Conservation (phyloP, 2,329 filamentous ascomycete genomes). For the Tolypocladium amazonense region DNA sequence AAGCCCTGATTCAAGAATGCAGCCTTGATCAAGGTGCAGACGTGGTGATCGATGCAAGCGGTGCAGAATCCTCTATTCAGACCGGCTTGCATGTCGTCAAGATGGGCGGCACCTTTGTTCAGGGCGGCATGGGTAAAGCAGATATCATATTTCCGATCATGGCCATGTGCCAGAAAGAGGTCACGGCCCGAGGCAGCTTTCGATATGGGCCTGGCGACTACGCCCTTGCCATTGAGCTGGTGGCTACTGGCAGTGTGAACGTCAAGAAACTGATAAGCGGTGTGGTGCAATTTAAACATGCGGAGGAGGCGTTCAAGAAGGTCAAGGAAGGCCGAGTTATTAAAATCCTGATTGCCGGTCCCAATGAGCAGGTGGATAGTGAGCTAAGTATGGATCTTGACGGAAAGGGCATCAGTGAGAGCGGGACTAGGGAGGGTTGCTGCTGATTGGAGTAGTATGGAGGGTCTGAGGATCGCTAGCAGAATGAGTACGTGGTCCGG, state of each 20-base stretch:
- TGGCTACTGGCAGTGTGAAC: constrained; percentile 61
- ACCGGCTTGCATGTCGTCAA: constrained; percentile 60
- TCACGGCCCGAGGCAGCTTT: constrained; percentile 80
- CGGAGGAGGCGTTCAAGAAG: constrained; percentile 77
- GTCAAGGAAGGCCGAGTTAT: constrained; percentile 75
- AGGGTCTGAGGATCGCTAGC: not conserved
- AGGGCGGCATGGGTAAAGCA: constrained; percentile 80
- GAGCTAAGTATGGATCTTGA: not conserved
- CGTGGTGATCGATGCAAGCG: constrained; percentile 69
- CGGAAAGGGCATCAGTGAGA: not conserved
- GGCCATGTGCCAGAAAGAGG: constrained; percentile 80
- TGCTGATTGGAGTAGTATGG: too few relatives aligned
- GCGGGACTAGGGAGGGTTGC: not conserved
- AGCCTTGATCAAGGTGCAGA: constrained; percentile 60
- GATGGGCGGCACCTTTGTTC: constrained; percentile 66
- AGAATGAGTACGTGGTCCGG: too few relatives aligned
- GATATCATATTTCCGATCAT: constrained; percentile 91
- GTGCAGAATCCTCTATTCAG: constrained; percentile 70
- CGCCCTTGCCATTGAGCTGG: constrained; percentile 67
- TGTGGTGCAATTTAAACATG: constrained; percentile 68
- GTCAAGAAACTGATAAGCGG: constrained; percentile 74
- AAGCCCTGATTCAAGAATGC: constrained; percentile 50
- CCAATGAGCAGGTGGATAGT: constrained; percentile 27
- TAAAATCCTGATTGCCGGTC: constrained; percentile 57
- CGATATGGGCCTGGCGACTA: constrained; percentile 86